Base-by-base conservation (phyloP, 2,329 filamentous ascomycete species). In the Arthrobotrys sinensis region DNA sequence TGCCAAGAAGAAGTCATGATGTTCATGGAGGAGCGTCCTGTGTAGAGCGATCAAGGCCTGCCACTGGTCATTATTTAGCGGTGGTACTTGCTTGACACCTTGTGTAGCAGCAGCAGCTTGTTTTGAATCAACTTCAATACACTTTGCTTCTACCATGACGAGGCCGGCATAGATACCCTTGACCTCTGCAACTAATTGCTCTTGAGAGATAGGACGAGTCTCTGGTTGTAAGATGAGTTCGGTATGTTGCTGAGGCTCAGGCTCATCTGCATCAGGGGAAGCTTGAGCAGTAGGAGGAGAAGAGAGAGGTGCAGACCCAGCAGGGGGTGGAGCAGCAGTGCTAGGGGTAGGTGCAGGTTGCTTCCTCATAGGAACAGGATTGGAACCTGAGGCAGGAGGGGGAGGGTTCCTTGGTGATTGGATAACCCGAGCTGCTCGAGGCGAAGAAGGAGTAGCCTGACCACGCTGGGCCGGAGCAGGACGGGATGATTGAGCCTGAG, bases 1-100 rank as follows among this genome's bases (percentile, higher is more conserved):
- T 0, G 94, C 94, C 0, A 97, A 86, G 73, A 97, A 94, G 81
- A 95, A 95, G 79, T 95, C 93, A 73, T 94, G 91, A 72, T 95
- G 92, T 77, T 97, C 93, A 79, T 96, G 90, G 0, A 97, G 85
- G 0, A 97, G 83, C 0, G 93, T 96, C 0, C 93, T 87, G 81
- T 98, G 95, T 0, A 97, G 83, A 0, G 91, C 91, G 46, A 97
- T 93, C 0, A 97, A 84, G 0, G 92, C 91, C 80, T 96, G 92
- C 91, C 93, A 97, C 81, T 97, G 92, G 64, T 94, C 90, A 46
- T 88, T 86, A 24, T 86, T 89, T 0, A 91, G 83, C 14, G 86
- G 40, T 14, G 67, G 66, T 4, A 48, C 68, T 40, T 80, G 72
- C 16, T 80, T 79, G 14, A 73, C 48, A 53, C 79, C 80, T 32